Evolutionary conservation across 1,139 yeast species (phyloP).

Genomic region (Geotrichum restrictum): DNA sequence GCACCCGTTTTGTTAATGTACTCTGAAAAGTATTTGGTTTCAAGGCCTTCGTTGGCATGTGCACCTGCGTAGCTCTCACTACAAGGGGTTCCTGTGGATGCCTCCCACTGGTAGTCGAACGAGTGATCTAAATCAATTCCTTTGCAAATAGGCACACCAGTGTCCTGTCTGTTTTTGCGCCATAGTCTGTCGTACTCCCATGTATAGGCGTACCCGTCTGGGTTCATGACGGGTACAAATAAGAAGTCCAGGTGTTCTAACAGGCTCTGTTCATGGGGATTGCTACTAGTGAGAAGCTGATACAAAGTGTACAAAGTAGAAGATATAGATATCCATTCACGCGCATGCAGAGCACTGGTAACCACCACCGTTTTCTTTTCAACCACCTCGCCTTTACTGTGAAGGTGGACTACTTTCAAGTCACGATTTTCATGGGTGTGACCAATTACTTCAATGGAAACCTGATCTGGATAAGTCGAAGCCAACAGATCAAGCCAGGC

Average conservation of each 20-base stretch:
- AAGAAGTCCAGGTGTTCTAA: slow-evolving; percentile 59
- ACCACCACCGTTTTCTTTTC: slow-evolving; percentile 68
- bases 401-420: slow-evolving; percentile 60
- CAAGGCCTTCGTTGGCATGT: slow-evolving; percentile 69
- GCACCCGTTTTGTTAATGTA: slow-evolving; percentile 51
- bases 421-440: slow-evolving; percentile 70
- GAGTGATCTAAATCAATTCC: slow-evolving; percentile 89
- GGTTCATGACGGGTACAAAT: slow-evolving; percentile 78
- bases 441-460: slow-evolving; percentile 64
- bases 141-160: slow-evolving; percentile 60
- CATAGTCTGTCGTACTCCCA: slow-evolving; percentile 80
- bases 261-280: slow-evolving; percentile 26
- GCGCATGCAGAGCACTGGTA: slow-evolving; percentile 82
- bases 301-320: slow-evolving; percentile 62
- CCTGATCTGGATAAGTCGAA: slow-evolving; percentile 52
- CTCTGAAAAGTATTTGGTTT: slow-evolving; percentile 59
- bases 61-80: slow-evolving; percentile 63
- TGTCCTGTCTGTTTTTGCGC: slow-evolving; percentile 83
- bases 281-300: slow-evolving; percentile 49
- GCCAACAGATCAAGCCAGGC: slow-evolving; percentile 64
- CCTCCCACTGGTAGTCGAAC: slow-evolving; percentile 64
- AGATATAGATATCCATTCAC: slow-evolving; percentile 84
- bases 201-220: slow-evolving; percentile 83
- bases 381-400: slow-evolving; percentile 42
- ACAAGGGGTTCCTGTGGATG: slow-evolving; percentile 64